Percentiles rank a stretch among this genome's conserved stretches.
phyloP scores from a whole-genome alignment of 1,284 basidiomycete species.

The Pascua sp. region DNA sequence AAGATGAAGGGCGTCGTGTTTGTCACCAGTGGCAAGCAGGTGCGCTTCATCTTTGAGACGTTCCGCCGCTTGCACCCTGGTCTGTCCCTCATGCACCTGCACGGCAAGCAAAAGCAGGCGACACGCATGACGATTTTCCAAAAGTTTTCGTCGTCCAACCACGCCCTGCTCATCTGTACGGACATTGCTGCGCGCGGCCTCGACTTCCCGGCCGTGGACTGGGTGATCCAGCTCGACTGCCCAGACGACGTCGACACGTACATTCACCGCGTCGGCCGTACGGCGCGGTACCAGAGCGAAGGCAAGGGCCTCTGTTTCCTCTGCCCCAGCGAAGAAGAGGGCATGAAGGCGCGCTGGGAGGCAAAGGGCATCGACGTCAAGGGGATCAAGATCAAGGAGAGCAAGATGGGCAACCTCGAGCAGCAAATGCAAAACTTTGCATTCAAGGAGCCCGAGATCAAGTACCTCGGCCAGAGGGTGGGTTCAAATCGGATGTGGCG shows the following conservation, averaged over 20 bases:
- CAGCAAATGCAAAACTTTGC: conserved; percentile 89
- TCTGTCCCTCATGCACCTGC: conserved; percentile 80
- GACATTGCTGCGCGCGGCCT: conserved; percentile 95
- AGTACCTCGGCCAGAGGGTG: conserved; percentile 90
- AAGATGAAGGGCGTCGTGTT: conserved; percentile 92
- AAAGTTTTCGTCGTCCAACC: conserved; percentile 72
- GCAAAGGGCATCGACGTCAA: conserved; percentile 72
- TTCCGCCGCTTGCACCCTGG: conserved; percentile 95
- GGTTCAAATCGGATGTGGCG: neutral
- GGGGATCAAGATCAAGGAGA: conserved; percentile 85
- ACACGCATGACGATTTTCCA: conserved; percentile 78
- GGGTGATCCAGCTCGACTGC: conserved; percentile 96
- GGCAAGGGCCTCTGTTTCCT: conserved; percentile 84
- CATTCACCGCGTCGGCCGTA: conserved; percentile 93
- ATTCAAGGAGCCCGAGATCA: conserved; percentile 95
- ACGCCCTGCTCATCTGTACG: conserved; percentile 87
- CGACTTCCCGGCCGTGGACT: conserved; percentile 95
- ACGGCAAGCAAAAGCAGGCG: conserved; percentile 95
- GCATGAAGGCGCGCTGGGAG: conserved; percentile 69
- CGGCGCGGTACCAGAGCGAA: conserved; percentile 85
- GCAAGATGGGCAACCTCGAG: conserved; percentile 76
- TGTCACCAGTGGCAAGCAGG: conserved; percentile 85
- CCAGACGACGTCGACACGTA: conserved; percentile 99
- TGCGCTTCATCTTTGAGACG: conserved; percentile 93
- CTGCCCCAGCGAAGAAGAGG: conserved; percentile 86